phyloP scores from a whole-genome alignment of 2,329 filamentous ascomycete species.

The Penicillium sp. region DNA sequence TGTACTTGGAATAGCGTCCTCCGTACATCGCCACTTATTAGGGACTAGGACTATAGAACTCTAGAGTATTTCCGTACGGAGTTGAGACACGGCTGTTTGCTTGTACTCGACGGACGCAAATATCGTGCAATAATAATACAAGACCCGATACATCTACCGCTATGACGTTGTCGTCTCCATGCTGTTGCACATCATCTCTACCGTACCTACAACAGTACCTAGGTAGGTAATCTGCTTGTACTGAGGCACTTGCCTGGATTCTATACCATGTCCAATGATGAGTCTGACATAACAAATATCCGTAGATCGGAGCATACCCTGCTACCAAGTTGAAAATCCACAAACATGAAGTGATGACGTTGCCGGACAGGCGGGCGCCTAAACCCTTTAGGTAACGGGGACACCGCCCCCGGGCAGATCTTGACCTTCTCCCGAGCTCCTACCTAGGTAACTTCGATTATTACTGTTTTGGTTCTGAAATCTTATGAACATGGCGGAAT shows the following conservation, averaged over 20 bases:
- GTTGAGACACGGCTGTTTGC: neutral
- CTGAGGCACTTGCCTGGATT: neutral
- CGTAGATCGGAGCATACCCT: neutral
- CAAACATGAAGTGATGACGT: conserved; percentile 6
- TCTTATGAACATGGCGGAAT: conserved; percentile 37
- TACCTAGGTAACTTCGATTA: conserved; percentile 1
- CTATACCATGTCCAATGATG: neutral
- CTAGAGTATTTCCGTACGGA: neutral
- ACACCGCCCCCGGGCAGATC: conserved; percentile 14
- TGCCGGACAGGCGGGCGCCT: neutral
- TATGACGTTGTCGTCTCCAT: neutral
- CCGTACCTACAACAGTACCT: no score
- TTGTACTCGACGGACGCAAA: neutral
- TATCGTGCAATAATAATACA: neutral
- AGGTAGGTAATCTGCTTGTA: neutral
- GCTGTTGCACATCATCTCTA: neutral
- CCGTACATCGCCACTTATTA: neutral
- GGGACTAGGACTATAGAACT: neutral
- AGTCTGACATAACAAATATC: neutral
- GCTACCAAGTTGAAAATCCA: neutral
- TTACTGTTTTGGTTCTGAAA: neutral
- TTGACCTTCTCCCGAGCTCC: neutral
- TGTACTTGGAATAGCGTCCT: neutral
- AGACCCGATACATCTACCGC: neutral
- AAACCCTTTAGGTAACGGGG: neutral